Conservation (phyloP, 2,329 filamentous ascomycete species). For the Emergomyces orientalis region DNA sequence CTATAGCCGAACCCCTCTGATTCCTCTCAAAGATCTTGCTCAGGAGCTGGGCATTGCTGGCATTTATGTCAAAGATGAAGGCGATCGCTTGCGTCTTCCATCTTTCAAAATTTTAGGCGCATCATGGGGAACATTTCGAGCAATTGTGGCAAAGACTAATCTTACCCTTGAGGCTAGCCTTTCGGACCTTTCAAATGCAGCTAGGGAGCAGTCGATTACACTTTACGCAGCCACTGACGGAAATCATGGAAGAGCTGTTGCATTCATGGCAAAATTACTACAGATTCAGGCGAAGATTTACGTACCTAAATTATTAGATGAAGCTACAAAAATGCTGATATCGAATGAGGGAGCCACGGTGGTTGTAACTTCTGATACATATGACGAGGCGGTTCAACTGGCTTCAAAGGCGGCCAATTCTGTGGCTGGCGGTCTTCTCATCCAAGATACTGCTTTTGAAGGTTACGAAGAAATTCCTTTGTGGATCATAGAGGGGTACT, state of each 20-base stretch:
- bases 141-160: conserved; percentile 40
- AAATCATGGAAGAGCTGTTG: conserved; percentile 66
- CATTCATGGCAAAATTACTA: conserved; percentile 56
- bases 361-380: conserved; percentile 47
- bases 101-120: conserved; percentile 76
- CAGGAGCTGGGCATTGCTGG: conserved; percentile 47
- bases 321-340: conserved; percentile 47
- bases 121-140: conserved; percentile 60
- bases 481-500: conserved; percentile 72
- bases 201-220: conserved; percentile 27
- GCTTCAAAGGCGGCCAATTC: conserved; percentile 36
- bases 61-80: conserved; percentile 64
- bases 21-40: conserved; percentile 47
- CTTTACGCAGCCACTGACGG: conserved; percentile 63
- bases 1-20: conserved; percentile 49
- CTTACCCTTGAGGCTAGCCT: conserved; percentile 39
- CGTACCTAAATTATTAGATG: conserved; percentile 52
- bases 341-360: conserved; percentile 54
- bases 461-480: conserved; percentile 58
- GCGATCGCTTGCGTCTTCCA: conserved; percentile 56
- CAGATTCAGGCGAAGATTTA: conserved; percentile 49
- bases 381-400: conserved; percentile 52
- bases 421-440: conserved; percentile 42
- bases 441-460: conserved; percentile 60
- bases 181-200: conserved; percentile 33